These are phyloP conservation scores for Polyplosphaeria fusca DNA, from an alignment of 495 filamentous ascomycete genomes.

Conservation along the genomic window DNA sequence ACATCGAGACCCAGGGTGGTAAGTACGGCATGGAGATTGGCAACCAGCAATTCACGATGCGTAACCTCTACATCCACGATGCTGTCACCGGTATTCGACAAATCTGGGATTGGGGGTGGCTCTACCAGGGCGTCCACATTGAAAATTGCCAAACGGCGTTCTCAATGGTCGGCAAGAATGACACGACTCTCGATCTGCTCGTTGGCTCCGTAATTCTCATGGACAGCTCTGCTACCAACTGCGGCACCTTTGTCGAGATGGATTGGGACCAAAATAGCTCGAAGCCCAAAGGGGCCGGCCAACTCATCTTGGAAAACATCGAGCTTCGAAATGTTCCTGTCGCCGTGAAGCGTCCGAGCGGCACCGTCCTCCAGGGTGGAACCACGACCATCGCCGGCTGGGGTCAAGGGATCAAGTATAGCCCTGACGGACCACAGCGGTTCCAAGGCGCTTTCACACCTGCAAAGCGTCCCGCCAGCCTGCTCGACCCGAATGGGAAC, in stretches of 20 bases:
- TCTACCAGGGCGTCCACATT: slow-evolving; percentile 79
- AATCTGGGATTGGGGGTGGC: slow-evolving; percentile 83
- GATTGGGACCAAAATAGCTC: slow-evolving; percentile 17
- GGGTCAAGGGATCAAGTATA: slow-evolving; percentile 47
- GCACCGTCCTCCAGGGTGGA: slow-evolving; percentile 37
- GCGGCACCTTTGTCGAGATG: slow-evolving; percentile 22
- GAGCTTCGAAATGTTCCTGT: slow-evolving; percentile 60
- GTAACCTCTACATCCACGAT: slow-evolving; percentile 84
- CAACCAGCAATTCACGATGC: slow-evolving; percentile 92
- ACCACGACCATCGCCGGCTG: slow-evolving; percentile 60
- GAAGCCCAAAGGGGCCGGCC: slow-evolving; percentile 63
- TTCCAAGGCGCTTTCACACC: slow-evolving; percentile 48
- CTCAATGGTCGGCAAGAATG: slow-evolving; percentile 45
- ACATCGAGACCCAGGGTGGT: slow-evolving; percentile 85
- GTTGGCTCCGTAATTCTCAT: slow-evolving; percentile 79
- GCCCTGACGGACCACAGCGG: slow-evolving; percentile 12
- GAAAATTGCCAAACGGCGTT: slow-evolving; percentile 87
- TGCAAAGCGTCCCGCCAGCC: slow-evolving; percentile 55
- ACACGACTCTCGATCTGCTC: slow-evolving; percentile 53
- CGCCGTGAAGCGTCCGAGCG: slow-evolving; percentile 53
- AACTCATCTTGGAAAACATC: slow-evolving; percentile 82
- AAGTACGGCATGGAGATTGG: slow-evolving; percentile 80
- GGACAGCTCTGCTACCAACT: slow-evolving; percentile 71
- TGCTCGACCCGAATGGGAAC: slow-evolving; percentile 50
- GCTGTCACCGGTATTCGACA: slow-evolving; percentile 73